Evolutionary conservation across 495 filamentous ascomycete species (phyloP), one percentile per base, ranked within the genome.

Genomic region (Penicillium canescens): DNA sequence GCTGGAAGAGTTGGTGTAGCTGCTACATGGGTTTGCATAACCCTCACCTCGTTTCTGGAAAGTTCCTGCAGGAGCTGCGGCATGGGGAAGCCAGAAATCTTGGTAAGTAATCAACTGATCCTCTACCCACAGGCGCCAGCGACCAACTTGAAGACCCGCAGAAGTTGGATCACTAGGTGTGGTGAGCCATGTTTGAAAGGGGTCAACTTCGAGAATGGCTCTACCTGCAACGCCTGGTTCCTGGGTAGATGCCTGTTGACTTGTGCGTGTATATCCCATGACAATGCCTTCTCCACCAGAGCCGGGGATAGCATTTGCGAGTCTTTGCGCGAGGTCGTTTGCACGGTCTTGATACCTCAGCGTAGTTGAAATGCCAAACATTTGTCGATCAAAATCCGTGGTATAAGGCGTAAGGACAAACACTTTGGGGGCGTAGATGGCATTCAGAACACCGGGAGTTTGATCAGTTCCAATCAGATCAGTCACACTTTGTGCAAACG

Each of bases 61-160:
- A 24, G 11, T 8, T 4, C 20, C 44, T 13, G 28, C 12, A 46
- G 31, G 13, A 37, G 12, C 33, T 46, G 12, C n/a, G 0, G 6
- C 23, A 36, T 24, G 33, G 10, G 45, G 45, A 7, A 37, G 33
- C 45, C 45, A 47, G 34, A 47, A 47, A 18, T 47, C 45, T 24
- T 47, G 45, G 12, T 47, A 47, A 21, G 33, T 37, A 8, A 26
- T 37, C 45, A 47, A 16, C 20, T 47, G 33, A 14, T 47, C 45
- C 10, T 47, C 45, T 21, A 47, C 45, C 45, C 45, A 47, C 18
- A 47, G 34, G n/a, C 33, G 13, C 45, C 45, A 47, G 36, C 45
- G 45, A n/a, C 45, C 33, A 37, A 47, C 16, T 37, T 47, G 33
- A n/a, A 47, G 45, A 6, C 45, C 45, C 20, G 45, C 12, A 16